Evolutionary conservation across 148 eudicot genomes (phyloP).

Genomic region (Rhododendron kiyosumense): DNA sequence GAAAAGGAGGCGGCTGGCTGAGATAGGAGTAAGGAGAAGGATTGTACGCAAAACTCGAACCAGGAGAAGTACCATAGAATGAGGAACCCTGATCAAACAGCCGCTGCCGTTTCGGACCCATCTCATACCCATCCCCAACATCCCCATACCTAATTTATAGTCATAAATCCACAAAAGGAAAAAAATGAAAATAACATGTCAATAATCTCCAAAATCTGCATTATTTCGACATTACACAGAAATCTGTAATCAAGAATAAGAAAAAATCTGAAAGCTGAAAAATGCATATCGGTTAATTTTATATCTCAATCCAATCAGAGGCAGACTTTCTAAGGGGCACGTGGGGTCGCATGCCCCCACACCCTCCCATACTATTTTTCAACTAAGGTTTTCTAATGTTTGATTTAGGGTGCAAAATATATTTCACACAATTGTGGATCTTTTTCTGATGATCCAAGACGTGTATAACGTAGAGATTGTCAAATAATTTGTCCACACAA

Average conservation of each 20-base stretch:
- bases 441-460: too few relatives aligned
- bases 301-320: neutral
- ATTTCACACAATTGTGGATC: too few relatives aligned
- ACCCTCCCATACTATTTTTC: too few relatives aligned
- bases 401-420: too few relatives aligned
- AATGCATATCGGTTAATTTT: neutral
- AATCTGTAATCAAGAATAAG: neutral
- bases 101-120: conserved; percentile 75
- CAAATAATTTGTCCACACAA: too few relatives aligned
- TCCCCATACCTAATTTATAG: conserved; percentile 46
- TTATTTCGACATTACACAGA: neutral
- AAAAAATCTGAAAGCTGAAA: neutral
- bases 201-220: neutral
- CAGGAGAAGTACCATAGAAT: conserved; percentile 58
- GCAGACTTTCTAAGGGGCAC: too few relatives aligned
- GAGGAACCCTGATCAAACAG: conserved; percentile 72
- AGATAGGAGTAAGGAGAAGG: conserved; percentile 51
- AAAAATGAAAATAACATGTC: conserved; percentile 1
- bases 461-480: too few relatives aligned
- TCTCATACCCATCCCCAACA: conserved; percentile 70
- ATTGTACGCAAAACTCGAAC: conserved; percentile 62
- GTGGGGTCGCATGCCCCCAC: too few relatives aligned
- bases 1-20: conserved; percentile 66
- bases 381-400: too few relatives aligned
- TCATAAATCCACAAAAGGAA: conserved; percentile 13